Percentiles rank a stretch among this genome's conserved stretches.
Conservation (phyloP, 306 rosid genomes). For the Prunus campanulata region DNA sequence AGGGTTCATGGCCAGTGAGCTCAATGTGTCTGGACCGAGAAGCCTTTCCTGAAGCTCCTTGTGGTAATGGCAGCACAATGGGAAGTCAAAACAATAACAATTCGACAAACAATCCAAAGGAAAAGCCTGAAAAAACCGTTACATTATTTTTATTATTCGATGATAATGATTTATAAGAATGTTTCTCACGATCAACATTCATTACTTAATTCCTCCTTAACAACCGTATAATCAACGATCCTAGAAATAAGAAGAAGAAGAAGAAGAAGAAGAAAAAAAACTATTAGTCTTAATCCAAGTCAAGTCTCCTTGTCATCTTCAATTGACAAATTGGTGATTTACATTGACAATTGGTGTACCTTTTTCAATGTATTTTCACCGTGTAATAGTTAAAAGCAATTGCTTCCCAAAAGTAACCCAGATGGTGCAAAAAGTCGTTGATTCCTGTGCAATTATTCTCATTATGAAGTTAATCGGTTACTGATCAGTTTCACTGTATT, state of each 20-base stretch:
- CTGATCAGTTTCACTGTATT: not conserved
- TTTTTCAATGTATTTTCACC: not conserved
- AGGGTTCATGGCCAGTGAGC: not conserved
- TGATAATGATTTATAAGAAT: not conserved
- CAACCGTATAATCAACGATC: not conserved
- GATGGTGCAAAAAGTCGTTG: slow-evolving; percentile 11
- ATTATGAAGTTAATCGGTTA: not conserved
- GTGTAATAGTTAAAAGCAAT: not conserved
- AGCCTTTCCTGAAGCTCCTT: too few relatives aligned
- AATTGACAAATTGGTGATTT: not conserved
- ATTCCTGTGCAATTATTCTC: not conserved
- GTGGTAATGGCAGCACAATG: too few relatives aligned
- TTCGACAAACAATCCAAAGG: not conserved
- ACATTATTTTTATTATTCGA: not conserved
- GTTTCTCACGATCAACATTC: not conserved
- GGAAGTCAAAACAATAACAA: not conserved
- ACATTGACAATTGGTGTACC: not conserved
- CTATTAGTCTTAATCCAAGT: not conserved
- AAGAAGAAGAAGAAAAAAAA: not conserved
- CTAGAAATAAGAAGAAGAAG: not conserved
- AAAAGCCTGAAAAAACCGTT: not conserved
- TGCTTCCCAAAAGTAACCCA: slow-evolving; percentile 7
- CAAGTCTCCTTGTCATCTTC: not conserved
- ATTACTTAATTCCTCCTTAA: too few relatives aligned
- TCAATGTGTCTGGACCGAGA: too few relatives aligned